phyloP scores from a whole-genome alignment of 495 filamentous ascomycete genomes.

The Penicillium subrubescens region DNA sequence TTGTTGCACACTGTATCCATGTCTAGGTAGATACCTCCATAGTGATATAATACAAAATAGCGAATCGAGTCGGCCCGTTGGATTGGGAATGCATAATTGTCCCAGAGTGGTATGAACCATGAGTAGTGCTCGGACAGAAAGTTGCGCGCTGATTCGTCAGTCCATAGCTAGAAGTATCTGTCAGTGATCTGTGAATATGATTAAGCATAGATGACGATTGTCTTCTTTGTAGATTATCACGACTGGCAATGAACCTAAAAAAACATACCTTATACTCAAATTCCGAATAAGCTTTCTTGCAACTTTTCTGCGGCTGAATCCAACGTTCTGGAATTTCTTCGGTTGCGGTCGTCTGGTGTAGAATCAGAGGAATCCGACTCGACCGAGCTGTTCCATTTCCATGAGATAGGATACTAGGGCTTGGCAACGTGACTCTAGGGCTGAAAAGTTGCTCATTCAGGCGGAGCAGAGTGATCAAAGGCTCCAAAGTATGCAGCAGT shows the following conservation, averaged over 20 bases:
- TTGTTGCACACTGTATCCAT: slow-evolving; percentile 46
- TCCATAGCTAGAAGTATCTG: slow-evolving; percentile 16
- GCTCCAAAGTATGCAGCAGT: no score
- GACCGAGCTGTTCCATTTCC: not conserved
- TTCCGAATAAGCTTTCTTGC: slow-evolving; percentile 10
- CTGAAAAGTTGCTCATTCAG: no score
- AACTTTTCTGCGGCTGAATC: slow-evolving; percentile 13
- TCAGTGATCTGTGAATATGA: not conserved
- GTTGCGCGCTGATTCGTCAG: slow-evolving; percentile 27
- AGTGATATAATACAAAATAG: slow-evolving; percentile 69
- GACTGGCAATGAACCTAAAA: not conserved
- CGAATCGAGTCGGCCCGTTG: slow-evolving; percentile 72
- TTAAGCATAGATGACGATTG: not conserved
- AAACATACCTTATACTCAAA: slow-evolving; percentile 18
- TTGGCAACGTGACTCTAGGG: no score
- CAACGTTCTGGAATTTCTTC: slow-evolving; percentile 15
- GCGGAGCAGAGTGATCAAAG: no score
- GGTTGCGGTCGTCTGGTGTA: slow-evolving; percentile 15
- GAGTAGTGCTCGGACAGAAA: slow-evolving; percentile 64
- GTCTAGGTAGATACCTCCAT: slow-evolving; percentile 74
- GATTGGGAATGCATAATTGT: slow-evolving; percentile 64
- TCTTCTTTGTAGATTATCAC: not conserved
- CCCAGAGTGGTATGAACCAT: slow-evolving; percentile 72
- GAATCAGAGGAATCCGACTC: not conserved
- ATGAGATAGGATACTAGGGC: no score